Evolutionary conservation across 805 yeast genomes (phyloP), one percentile per base, ranked within the genome.

Genomic region (Torulaspora maleeae): DNA sequence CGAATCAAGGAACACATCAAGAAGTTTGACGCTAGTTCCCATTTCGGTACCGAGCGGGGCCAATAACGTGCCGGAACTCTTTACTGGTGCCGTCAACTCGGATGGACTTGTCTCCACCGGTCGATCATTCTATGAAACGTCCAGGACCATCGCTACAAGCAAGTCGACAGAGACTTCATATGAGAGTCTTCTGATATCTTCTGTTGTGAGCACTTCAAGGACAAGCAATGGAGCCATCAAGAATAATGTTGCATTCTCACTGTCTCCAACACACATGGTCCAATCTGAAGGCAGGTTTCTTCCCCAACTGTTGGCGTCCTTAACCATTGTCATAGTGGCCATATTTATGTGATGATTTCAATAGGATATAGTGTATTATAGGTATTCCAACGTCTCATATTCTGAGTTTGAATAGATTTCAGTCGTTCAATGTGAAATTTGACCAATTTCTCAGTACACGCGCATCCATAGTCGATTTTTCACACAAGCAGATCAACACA

Each of bases 31-130:
- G 12, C 47, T 47, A 28, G 45, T 43, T 12, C 52, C 49, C 5
- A 41, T 51, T 13, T 17, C 36, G 5, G 34, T 50, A n/a, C 42
- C 50, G 19, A 39, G 48, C 12, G 33, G 20, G 9, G 29, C 46
- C 16, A 15, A 49, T 11, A 41, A 44, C 35, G 41, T 60, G n/a
- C 59, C 66, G 16, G 58, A 53, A 20, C 63, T 54, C 35, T 58
- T 58, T 27, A 60, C 64, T 3, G 69, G 64, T 1, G 49, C 61
- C 1, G 44, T 64, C 1, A 51, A 57, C 38, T 63, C 70, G 1
- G 55, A 64, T 41, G 68, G 68, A 10, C 50, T 63, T n/a, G 51
- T 66, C 24, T 50, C 63, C 1, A 52, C 56, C 5, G 66, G 59
- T 1, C 54, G 64, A 32, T 57, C 67, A 1, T 63, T 60, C 38